Evolutionary conservation across 805 yeast species (phyloP), one percentile per base, ranked within the genome.

Genomic region (Candida palmyrensis): DNA sequence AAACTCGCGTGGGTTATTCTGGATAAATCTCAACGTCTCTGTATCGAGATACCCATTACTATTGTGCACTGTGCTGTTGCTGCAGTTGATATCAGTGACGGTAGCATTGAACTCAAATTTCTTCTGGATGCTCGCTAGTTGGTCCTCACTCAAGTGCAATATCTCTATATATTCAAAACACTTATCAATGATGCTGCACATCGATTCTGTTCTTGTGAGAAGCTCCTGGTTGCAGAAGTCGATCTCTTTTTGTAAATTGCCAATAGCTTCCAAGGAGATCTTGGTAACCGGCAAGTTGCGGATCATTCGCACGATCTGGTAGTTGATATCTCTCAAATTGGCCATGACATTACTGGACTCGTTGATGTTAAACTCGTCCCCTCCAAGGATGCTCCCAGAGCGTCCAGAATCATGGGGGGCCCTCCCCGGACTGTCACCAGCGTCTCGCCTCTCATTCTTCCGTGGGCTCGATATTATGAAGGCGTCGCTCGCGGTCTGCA

Each of bases 11-110:
- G 71, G 71, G 23, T 66, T 59, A 3, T 44, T 33, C 27, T 47
- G 51, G 4, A 66, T 63, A 29, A 64, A 57, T 18, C 40, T 45
- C 22, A 66, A 43, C 0, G 71, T 65, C 25, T 63, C 71, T 2
- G 44, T 36, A 34, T 64, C 71, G 33, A 66, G 51, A 25, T 49
- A 55, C 6, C 59, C 60, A 16, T 59, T 66, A n/a, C 37, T 36
- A 21, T 29, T 29, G 18, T 26, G 11, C 6, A 6, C 14, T 12
- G 13, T 29, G 29, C 16, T 30, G 18, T 21, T 11, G 11, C 23
- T 21, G 11, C 23, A 21, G n/a, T n/a, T n/a, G n/a, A n/a, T 34
- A 13, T n/a, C n/a, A n/a, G n/a, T n/a, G 10, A 21, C 23, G 11
- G 23, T 9, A 21, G 23, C 23, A 21, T 28, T 30, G 4, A 36